Conservation (phyloP, 306 rosid genomes). For the Casuarina cunninghamiana region DNA sequence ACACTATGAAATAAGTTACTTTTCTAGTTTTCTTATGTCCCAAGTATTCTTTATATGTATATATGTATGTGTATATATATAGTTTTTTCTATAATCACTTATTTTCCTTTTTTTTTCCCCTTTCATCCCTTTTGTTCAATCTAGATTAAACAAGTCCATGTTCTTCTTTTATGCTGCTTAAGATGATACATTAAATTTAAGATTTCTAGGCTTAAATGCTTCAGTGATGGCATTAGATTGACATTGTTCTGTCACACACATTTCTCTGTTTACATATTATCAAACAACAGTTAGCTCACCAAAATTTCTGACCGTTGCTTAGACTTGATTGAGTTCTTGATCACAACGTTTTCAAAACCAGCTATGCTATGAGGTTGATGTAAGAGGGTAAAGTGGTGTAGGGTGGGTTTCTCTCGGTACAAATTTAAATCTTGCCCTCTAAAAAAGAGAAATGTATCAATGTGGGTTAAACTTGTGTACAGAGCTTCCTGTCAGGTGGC, state of each 20-base stretch:
- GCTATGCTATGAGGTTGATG: background rate
- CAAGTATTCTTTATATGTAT: background rate
- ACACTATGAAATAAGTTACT: background rate
- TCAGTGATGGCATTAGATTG: background rate
- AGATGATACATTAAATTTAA: too few relatives aligned
- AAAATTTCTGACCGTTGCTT: background rate
- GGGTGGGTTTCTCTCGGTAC: background rate
- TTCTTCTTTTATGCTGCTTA: background rate
- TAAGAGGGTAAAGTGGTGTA: background rate
- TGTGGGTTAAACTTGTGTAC: background rate
- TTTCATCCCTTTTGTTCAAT: background rate
- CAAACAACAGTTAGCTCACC: background rate
- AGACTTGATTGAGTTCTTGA: background rate
- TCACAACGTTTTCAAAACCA: background rate
- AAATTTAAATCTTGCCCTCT: background rate
- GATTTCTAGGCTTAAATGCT: background rate
- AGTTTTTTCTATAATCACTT: background rate
- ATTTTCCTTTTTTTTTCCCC: too few relatives aligned
- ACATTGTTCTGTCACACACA: background rate
- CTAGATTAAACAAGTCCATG: background rate
- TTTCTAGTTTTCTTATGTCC: constrained; percentile 1
- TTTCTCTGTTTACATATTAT: background rate
- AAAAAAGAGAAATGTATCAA: background rate
- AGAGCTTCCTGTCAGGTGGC: background rate
- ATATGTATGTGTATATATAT: too few relatives aligned